Evolutionary conservation across 148 eudicot species (phyloP), one percentile per base, ranked within the genome.

Genomic region (Silene uniflora): DNA sequence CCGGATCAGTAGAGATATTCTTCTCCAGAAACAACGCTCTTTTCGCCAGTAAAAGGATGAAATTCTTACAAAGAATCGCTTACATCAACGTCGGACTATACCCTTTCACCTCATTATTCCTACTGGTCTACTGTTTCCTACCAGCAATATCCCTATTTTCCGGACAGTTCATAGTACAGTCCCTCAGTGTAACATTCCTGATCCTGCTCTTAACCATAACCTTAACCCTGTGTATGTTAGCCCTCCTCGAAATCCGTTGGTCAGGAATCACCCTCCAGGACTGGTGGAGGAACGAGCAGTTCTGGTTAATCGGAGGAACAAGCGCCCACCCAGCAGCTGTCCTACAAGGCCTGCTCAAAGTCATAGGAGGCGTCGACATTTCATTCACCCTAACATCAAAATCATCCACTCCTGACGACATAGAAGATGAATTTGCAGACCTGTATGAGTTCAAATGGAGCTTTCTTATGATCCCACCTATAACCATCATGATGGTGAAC

Each of bases 201-300:
- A 74, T 85, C 68, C 73, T 95, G n/a, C 79, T 95, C 22, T 69
- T 95, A 21, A 80, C 88, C 9, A 92, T 95, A 75, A 89, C 92
- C 0, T 52, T 90, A 18, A 88, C 98, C n/a, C 80, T 95, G 4
- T 89, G 93, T 65, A 83, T 92, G 86, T 84, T 95, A 4, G 96
- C 98, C 10, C 63, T 92, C 27, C 89, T 95, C 0, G 98, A 95
- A 74, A 87, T 95, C 80, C 85, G 81, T 67, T 95, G 98, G 98
- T 92, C 97, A 8, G 91, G 93, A 75, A 95, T 95, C 75, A 92
- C 93, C 12, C 92, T 95, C 44, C 97, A 95, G 19, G 98, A 95
- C 13, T 95, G 98, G 98, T 95, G 98, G 98, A 76, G 98, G 14
- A 95, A 95, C 75, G 98, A 95, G 84, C 98, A 95, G 84, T 95